These are phyloP conservation scores for Circinella umbellata DNA, from an alignment of 371 early-diverging fungal genomes.

Conservation along the genomic window DNA sequence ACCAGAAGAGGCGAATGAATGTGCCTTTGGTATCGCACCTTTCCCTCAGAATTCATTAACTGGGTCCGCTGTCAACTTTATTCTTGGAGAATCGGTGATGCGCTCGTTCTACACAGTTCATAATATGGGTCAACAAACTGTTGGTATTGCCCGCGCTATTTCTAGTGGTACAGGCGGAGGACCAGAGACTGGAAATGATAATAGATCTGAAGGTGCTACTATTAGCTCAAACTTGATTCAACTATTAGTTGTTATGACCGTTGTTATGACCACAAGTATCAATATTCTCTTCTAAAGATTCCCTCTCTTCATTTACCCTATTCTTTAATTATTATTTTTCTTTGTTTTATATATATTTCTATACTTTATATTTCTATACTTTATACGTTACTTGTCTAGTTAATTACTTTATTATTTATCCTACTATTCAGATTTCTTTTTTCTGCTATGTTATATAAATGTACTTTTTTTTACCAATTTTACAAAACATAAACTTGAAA, in stretches of 20 bases:
- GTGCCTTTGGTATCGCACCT: constrained; percentile 52
- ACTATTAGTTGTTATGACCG: not conserved
- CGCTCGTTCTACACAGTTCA: constrained; percentile 48
- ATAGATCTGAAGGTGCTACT: no score
- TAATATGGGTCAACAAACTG: constrained; percentile 43
- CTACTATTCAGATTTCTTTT: no score
- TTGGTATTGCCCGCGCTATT: constrained; percentile 46
- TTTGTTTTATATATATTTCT: no score
- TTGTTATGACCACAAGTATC: not conserved
- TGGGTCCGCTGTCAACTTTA: constrained; percentile 28
- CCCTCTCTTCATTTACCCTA: not conserved
- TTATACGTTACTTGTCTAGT: no score
- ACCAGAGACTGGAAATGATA: not conserved
- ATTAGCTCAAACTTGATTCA: not conserved
- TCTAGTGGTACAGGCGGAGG: not conserved
- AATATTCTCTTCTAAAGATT: not conserved
- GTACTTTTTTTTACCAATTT: no score
- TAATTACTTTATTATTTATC: no score
- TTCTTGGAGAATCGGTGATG: constrained; percentile 47
- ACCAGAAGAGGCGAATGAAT: constrained; percentile 27
- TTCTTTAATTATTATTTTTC: not conserved
- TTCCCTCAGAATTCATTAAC: constrained; percentile 26
- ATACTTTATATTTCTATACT: no score
- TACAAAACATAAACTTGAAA: no score
- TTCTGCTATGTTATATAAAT: no score